Evolutionary conservation across 164 flowering plant species (phyloP), one percentile per base, ranked within the genome.

Genomic region (Vitis labrusca): DNA sequence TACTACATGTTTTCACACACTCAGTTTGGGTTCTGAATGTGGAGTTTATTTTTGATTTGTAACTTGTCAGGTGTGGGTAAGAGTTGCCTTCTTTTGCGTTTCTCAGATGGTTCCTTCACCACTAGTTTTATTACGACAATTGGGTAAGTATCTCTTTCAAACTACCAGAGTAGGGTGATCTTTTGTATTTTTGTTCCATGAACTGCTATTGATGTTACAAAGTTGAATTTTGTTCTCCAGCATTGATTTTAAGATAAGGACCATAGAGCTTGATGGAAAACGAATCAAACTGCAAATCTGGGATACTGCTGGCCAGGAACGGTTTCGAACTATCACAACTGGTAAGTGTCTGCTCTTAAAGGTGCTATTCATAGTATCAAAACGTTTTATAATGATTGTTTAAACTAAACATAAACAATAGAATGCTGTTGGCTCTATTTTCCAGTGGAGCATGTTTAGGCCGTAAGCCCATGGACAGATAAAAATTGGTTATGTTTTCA

Each of bases 261-360:
- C 97, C 15, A 87, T 91, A 72, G 94, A 91, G 77, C 97, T 91
- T 69, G 97, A 89, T 82, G 88, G 89, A 11, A 89, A 89, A 66
- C 81, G 92, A 62, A 89, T 92, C 72, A 92, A 90, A 72, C 80
- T 92, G 77, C 97, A 92, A 80, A 92, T 92, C 23, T 92, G 97
- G 97, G 97, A 92, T 81, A 92, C 97, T 58, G 97, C 96, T 78
- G 97, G 97, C n/a, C 97, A 92, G 70, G 97, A 92, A 69, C 85
- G 97, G 23, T 92, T 92, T 74, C 79, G 95, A 54, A 91, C 94
- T 50, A 91, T 89, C 57, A 91, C 94, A 70, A 91, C 97, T 56
- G 97, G 97, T 91, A 66, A 69, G 70, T 75, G 4, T 70, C 47
- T 60, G 52, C 14, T 27, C 6, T 51, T 14, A 11, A 30, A 70